Evolutionary conservation across 2,329 filamentous ascomycete genomes (phyloP), one percentile per base, ranked within the genome.

Genomic region (Alternaria hordeiaustralica): DNA sequence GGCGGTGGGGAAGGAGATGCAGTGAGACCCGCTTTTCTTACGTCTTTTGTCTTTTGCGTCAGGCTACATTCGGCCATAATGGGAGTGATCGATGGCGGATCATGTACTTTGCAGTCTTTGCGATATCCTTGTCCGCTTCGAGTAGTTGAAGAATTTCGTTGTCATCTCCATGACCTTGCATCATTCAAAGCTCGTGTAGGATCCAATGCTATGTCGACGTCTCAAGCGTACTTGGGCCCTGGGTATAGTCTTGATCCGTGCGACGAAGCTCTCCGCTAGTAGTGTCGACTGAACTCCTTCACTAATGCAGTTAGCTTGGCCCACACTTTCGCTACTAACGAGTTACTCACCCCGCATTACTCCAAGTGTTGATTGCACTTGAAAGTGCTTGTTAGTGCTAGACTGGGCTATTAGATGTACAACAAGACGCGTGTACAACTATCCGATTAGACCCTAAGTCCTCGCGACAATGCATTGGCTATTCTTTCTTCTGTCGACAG

Each of bases 1-100:
- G 57, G 66, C 73, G 2, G 53, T 49, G n/a, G 73, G 73, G 0
- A 54, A 60, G 25, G 61, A 65, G 55, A 18, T 73, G 23, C 36
- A 60, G 21, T 60, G 45, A 18, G 15, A 1, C 0, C 2, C 6
- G 18, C 4, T 2, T 26, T 5, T 49, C 25, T 5, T 2, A 9
- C 0, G 9, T n/a, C 1, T 15, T n/a, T 5, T 41, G 7, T 41
- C 33, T 41, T 41, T n/a, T n/a, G 33, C 8, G 2, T 36, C 2
- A 4, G 15, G 33, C 33, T 41, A n/a, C 15, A 3, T 41, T 2
- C 2, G 8, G 15, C 1, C 9, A 10, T 41, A 2, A 41, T 2
- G 1, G 15, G 3, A 18, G 2, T 41, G 2, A 41, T 41, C 0
- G 0, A 41, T 0, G 15, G 36, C 5, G n/a, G 5, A 41, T 41